A percentile compares a stretch with the other conserved stretches of the same genome.
Evolutionary conservation across 2,329 filamentous ascomycete genomes (phyloP).

Genomic region (Alternaria metachromatica): DNA sequence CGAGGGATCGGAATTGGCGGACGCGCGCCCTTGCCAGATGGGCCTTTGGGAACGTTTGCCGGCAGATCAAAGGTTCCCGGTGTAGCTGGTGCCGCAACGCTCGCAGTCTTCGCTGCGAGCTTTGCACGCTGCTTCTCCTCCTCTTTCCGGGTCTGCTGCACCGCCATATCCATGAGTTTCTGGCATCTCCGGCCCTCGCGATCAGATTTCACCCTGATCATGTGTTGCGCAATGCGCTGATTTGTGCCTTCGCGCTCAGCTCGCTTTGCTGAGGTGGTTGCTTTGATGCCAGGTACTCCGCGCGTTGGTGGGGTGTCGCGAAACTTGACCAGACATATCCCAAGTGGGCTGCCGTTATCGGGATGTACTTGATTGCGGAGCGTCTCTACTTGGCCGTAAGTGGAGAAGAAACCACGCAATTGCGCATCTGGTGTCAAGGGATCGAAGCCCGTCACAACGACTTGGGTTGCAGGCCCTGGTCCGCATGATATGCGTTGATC

Average conservation of each 20-base stretch:
- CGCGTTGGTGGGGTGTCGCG: conserved; percentile 68
- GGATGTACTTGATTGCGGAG: conserved; percentile 96
- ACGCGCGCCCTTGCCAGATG: conserved; percentile 63
- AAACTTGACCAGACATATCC: conserved; percentile 91
- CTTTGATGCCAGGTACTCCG: conserved; percentile 65
- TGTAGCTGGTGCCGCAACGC: conserved; percentile 27
- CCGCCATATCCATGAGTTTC: conserved; percentile 75
- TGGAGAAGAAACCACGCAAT: conserved; percentile 76
- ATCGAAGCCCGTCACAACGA: conserved; percentile 96
- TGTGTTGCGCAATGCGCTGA: conserved; percentile 77
- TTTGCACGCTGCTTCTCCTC: conserved; percentile 55
- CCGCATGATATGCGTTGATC: conserved; percentile 85
- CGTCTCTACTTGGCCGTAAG: conserved; percentile 85
- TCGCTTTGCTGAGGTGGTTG: conserved; percentile 79
- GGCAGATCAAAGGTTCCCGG: conserved; percentile 64
- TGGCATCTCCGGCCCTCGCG: conserved; percentile 84
- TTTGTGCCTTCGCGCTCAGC: conserved; percentile 80
- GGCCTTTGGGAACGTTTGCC: conserved; percentile 85
- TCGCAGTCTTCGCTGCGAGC: conserved; percentile 34
- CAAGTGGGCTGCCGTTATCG: conserved; percentile 89
- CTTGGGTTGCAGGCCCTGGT: conserved; percentile 85
- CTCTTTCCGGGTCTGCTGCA: conserved; percentile 72
- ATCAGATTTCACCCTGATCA: conserved; percentile 85
- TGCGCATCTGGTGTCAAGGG: conserved; percentile 82
- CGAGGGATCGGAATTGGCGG: conserved; percentile 49